Evolutionary conservation across 73 alveolate genomes (phyloP).

Genomic region (Paramecium bursaria): DNA sequence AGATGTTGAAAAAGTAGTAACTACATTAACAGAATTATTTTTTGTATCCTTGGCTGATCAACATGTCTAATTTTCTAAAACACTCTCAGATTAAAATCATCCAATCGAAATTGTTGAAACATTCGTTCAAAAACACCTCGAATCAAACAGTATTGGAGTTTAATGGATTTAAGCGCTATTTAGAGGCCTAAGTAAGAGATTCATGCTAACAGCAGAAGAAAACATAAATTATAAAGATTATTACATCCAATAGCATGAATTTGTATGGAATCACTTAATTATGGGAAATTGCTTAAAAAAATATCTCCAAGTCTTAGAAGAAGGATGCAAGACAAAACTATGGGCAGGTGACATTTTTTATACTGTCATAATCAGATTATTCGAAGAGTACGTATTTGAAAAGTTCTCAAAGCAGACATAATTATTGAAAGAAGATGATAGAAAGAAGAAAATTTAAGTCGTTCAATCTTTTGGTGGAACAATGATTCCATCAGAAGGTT

Average conservation of each 20-base stretch:
- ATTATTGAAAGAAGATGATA: constrained; percentile 40
- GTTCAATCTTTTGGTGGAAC: constrained; percentile 59
- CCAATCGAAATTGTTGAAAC: not conserved
- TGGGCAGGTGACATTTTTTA: constrained; percentile 39
- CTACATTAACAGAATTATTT: constrained; percentile 39
- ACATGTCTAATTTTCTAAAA: constrained; percentile 3
- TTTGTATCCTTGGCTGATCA: constrained; percentile 43
- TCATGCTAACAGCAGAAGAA: constrained; percentile 39
- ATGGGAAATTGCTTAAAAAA: constrained; percentile 44
- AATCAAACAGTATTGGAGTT: not conserved
- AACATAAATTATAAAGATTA: constrained; percentile 52
- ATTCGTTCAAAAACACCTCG: not conserved
- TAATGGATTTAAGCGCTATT: constrained; percentile 29
- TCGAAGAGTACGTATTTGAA: constrained; percentile 46
- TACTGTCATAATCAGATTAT: not conserved
- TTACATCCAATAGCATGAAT: constrained; percentile 41
- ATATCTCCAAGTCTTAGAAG: not conserved
- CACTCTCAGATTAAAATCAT: not conserved
- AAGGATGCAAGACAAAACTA: not conserved
- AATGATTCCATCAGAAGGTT: constrained; percentile 59
- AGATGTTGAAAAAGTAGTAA: constrained; percentile 45
- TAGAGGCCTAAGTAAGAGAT: constrained; percentile 35
- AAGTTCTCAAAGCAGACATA: constrained; percentile 17
- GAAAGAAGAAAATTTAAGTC: not conserved
- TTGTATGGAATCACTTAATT: constrained; percentile 19